phyloP scores from a whole-genome alignment of 305 asterid species.

The Fraxinus latifolia region DNA sequence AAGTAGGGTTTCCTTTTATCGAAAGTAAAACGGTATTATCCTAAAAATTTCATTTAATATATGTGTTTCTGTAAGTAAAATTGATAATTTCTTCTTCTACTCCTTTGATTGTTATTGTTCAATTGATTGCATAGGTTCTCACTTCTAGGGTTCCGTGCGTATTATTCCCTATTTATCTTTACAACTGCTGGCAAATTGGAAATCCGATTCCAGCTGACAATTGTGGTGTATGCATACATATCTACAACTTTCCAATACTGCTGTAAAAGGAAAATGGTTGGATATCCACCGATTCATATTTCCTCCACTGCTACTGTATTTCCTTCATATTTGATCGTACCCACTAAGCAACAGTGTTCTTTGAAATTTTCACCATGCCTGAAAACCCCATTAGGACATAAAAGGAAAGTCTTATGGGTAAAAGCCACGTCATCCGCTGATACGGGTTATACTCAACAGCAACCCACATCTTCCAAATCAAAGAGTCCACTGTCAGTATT shows the following conservation, averaged over 20 bases:
- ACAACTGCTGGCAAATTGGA: background rate
- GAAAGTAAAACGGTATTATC: background rate
- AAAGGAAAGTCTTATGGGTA: slow-evolving; percentile 33
- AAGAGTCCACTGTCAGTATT: slow-evolving; percentile 51
- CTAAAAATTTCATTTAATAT: background rate
- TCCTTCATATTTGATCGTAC: slow-evolving; percentile 33
- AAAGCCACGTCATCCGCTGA: slow-evolving; percentile 51
- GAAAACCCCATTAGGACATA: slow-evolving; percentile 28
- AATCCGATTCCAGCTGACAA: slow-evolving; percentile 13
- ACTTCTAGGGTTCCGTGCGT: background rate
- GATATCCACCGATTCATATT: slow-evolving; percentile 40
- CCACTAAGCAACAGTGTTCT: slow-evolving; percentile 31
- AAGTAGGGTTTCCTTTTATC: background rate
- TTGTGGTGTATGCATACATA: slow-evolving; percentile 6
- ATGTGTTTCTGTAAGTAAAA: background rate
- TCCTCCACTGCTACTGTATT: slow-evolving; percentile 42
- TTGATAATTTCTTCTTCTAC: background rate
- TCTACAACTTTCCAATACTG: background rate
- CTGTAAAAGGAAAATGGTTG: slow-evolving; percentile 41
- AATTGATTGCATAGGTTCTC: slow-evolving; percentile 10
- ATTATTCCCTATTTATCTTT: background rate
- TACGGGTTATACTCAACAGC: slow-evolving; percentile 33
- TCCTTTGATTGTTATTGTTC: background rate
- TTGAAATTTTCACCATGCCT: slow-evolving; percentile 44
- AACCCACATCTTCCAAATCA: slow-evolving; percentile 36